These are phyloP conservation scores for Hyparrhenia diplandra DNA, from an alignment of 176 grass and related monocot species.

Conservation along the genomic window DNA sequence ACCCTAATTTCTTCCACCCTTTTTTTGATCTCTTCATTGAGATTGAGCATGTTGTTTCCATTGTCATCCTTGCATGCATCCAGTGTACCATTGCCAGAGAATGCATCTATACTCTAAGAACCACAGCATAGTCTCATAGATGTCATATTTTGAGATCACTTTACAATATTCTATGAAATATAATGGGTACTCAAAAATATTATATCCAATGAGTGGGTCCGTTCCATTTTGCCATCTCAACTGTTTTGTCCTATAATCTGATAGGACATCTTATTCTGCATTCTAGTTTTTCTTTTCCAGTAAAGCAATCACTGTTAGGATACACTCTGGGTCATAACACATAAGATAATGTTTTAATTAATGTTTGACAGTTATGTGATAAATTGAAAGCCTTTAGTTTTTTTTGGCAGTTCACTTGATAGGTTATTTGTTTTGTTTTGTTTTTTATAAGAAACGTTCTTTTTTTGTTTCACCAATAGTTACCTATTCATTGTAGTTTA, in stretches of 20 bases:
- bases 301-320: not conserved
- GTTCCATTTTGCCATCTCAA: not conserved
- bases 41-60: not conserved
- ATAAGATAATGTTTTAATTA: not conserved
- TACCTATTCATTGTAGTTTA: not conserved
- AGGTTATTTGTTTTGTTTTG: conserved; percentile 4
- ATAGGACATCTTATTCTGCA: not conserved
- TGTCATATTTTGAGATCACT: not conserved
- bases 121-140: not conserved
- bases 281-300: not conserved
- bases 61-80: conserved; percentile 15
- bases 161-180: not conserved
- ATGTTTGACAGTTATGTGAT: no score
- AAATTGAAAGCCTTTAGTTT: not conserved
- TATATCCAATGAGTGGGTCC: not conserved
- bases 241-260: not conserved
- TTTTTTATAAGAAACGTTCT: not conserved
- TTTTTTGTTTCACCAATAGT: not conserved
- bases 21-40: conserved; percentile 27
- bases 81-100: not conserved
- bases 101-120: conserved; percentile 10
- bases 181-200: not conserved
- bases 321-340: not conserved
- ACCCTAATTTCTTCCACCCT: conserved; percentile 15
- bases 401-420: not conserved